These are phyloP conservation scores for Colletotrichum higginsianum DNA, from an alignment of 2,329 filamentous ascomycete species.

Conservation along the genomic window DNA sequence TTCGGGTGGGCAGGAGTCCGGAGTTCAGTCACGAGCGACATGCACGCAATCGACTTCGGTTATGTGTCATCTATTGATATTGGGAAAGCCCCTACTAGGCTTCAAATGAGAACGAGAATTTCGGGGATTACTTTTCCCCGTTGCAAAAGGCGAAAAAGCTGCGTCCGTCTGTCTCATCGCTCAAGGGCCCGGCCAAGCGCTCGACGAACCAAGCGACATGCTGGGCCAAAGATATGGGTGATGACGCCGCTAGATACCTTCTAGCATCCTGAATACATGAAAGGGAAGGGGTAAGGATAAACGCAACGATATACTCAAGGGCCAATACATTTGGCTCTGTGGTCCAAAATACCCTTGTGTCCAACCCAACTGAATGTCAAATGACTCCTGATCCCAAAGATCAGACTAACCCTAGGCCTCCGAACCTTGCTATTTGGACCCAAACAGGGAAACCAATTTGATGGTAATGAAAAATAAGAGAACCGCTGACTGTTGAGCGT, in stretches of 20 bases:
- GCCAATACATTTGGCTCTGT: not conserved
- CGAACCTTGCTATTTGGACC: too few species aligned
- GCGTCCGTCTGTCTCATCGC: slow-evolving; percentile 4
- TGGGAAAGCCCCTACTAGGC: slow-evolving; percentile 11
- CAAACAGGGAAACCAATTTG: not conserved
- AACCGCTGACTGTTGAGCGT: not conserved
- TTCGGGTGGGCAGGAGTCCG: slow-evolving; percentile 35
- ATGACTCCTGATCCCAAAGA: not conserved
- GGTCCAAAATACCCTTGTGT: not conserved
- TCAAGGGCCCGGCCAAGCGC: not conserved
- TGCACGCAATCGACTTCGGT: slow-evolving; percentile 9
- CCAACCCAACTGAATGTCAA: not conserved
- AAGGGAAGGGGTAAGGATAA: not conserved
- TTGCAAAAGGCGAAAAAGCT: not conserved
- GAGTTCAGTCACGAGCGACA: slow-evolving; percentile 33
- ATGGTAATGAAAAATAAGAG: not conserved
- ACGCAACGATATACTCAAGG: not conserved
- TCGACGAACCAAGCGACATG: not conserved
- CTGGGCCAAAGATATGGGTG: not conserved
- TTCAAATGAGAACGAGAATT: slow-evolving; percentile 19
- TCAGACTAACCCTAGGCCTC: not conserved
- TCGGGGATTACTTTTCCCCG: not conserved
- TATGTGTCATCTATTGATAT: slow-evolving; percentile 30
- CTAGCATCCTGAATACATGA: not conserved
- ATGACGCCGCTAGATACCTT: not conserved